These are phyloP conservation scores for Rhodotorula sp. DNA, from an alignment of 1,284 basidiomycete species.

Conservation along the genomic window DNA sequence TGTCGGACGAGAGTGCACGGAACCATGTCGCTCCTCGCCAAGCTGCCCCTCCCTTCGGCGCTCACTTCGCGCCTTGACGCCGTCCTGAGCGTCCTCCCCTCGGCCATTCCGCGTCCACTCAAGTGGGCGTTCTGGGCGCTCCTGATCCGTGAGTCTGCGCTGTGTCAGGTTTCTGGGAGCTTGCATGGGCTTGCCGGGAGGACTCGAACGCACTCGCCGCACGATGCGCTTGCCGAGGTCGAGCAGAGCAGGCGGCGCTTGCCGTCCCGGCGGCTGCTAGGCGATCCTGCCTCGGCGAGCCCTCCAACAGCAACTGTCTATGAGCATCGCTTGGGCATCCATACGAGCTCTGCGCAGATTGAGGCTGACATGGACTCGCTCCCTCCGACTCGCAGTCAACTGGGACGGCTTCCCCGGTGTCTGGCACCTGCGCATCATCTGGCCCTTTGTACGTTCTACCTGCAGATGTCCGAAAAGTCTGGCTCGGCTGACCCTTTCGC, in stretches of 20 bases:
- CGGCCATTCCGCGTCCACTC: background rate
- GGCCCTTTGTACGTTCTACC: slow-evolving; percentile 11
- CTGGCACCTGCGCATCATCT: slow-evolving; percentile 21
- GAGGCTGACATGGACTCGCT: background rate
- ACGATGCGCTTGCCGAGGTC: too few relatives aligned
- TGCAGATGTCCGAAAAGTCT: too few relatives aligned
- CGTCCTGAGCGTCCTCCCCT: background rate
- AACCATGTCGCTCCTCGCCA: background rate
- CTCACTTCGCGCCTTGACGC: background rate
- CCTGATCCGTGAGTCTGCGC: background rate
- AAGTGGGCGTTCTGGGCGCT: slow-evolving; percentile 2
- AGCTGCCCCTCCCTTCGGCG: background rate
- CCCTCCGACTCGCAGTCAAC: slow-evolving; percentile 2
- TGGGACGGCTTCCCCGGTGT: slow-evolving; percentile 15
- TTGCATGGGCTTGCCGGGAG: too few relatives aligned
- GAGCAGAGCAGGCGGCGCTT: too few relatives aligned
- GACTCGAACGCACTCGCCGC: too few relatives aligned
- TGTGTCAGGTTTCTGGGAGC: background rate
- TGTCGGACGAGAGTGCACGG: too few relatives aligned
- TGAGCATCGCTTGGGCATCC: too few relatives aligned
- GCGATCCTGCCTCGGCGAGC: too few relatives aligned
- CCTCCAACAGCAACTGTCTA: too few relatives aligned
- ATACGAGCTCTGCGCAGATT: too few relatives aligned
- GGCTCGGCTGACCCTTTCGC: too few relatives aligned
- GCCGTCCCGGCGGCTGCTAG: too few relatives aligned